Conservation (phyloP, 768 basidiomycete genomes). For the Auriculariales sp. region DNA sequence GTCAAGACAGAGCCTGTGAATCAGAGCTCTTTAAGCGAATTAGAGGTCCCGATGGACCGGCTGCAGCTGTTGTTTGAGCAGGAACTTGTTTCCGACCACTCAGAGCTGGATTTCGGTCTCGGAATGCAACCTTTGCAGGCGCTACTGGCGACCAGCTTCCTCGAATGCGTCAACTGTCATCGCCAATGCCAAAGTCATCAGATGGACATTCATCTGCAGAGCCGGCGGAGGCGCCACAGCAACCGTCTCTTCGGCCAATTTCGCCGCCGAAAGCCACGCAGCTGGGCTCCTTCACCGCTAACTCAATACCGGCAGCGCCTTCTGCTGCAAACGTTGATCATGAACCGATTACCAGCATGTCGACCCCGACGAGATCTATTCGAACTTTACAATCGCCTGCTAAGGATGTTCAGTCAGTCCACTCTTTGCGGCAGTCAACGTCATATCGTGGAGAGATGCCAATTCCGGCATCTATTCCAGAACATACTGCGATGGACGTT, state of each 20-base stretch:
- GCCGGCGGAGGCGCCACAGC: neutral
- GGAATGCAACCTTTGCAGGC: conserved; percentile 45
- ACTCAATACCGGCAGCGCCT: neutral
- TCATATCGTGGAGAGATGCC: no score
- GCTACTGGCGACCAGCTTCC: conserved; percentile 53
- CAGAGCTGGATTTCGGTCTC: conserved; percentile 38
- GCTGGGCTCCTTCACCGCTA: neutral
- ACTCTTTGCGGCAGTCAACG: no score
- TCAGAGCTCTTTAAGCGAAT: conserved; percentile 33
- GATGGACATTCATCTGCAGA: conserved; percentile 1
- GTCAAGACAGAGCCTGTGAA: conserved; percentile 8
- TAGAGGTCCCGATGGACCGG: conserved; percentile 52
- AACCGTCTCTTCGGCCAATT: no score
- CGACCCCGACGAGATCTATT: neutral
- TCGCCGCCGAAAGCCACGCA: neutral
- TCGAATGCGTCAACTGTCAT: conserved; percentile 45
- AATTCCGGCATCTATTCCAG: no score
- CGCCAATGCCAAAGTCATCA: conserved; percentile 22
- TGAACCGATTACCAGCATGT: neutral
- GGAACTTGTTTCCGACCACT: conserved; percentile 24
- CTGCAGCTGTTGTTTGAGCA: conserved; percentile 32
- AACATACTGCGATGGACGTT: no score
- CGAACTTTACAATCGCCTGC: no score
- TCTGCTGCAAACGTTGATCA: conserved; percentile 23
- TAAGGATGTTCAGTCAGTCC: no score